Conservation (phyloP, 805 yeast genomes). For the Pichia scutulata region DNA sequence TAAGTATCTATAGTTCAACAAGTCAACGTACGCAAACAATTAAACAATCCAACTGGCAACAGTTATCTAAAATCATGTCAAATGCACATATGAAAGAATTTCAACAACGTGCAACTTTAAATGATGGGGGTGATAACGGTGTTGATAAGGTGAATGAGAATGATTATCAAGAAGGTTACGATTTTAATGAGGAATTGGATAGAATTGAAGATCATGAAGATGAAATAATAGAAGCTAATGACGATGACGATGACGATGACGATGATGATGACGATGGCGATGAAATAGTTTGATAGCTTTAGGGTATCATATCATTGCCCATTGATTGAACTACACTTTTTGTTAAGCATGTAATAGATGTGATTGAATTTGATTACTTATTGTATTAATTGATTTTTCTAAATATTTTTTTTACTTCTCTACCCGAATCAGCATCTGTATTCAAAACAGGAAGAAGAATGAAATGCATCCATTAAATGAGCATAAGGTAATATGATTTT, state of each 20-base stretch:
- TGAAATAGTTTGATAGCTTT: too few relatives aligned
- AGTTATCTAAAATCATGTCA: slow-evolving; percentile 49
- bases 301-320: too few relatives aligned
- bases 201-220: background rate
- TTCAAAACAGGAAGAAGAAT: too few relatives aligned
- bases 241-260: background rate
- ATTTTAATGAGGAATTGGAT: background rate
- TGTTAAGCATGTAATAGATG: too few relatives aligned
- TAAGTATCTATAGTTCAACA: slow-evolving; percentile 25
- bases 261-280: background rate
- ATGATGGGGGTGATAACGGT: background rate
- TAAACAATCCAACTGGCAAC: slow-evolving; percentile 16
- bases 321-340: too few relatives aligned
- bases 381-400: too few relatives aligned
- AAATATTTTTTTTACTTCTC: too few relatives aligned
- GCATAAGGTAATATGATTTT: too few relatives aligned
- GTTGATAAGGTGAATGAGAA: background rate
- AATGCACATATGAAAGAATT: slow-evolving; percentile 82
- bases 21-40: slow-evolving; percentile 2
- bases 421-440: too few relatives aligned
- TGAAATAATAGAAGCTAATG: background rate
- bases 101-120: slow-evolving; percentile 38
- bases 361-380: too few relatives aligned
- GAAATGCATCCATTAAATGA: too few relatives aligned
- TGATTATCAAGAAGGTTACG: background rate